Conservation (phyloP, 2,329 filamentous ascomycete species). For the Falciphora oryzae region DNA sequence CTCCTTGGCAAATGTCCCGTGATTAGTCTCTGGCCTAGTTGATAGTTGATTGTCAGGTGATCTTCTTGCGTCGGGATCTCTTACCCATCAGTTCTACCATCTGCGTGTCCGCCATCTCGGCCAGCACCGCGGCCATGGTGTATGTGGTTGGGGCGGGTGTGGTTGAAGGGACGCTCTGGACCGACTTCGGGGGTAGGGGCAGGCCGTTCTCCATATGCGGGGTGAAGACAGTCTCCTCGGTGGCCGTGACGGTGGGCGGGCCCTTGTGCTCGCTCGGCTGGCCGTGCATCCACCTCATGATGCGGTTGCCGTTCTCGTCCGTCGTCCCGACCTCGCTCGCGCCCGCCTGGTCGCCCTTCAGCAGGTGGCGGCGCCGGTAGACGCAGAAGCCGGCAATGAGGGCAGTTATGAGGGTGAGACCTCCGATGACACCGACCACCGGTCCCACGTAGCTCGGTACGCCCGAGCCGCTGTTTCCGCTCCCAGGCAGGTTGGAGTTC, state of each 20-base stretch:
- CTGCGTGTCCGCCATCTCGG: conserved; percentile 38
- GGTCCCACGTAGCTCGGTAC: conserved; percentile 55
- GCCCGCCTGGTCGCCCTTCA: conserved; percentile 29
- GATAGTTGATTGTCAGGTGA: neutral
- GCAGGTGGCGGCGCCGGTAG: conserved; percentile 42
- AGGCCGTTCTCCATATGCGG: conserved; percentile 34
- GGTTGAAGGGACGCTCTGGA: conserved; percentile 1
- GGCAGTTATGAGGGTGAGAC: conserved; percentile 49
- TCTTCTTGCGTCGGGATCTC: conserved; percentile 13
- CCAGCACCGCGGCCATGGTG: conserved; percentile 9
- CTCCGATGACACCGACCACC: conserved; percentile 56
- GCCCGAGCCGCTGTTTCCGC: conserved; percentile 26
- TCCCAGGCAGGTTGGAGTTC: conserved; percentile 17
- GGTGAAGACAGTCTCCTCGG: conserved; percentile 33
- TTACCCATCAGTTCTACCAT: conserved; percentile 44
- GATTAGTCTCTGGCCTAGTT: conserved; percentile 4
- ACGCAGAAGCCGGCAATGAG: conserved; percentile 46
- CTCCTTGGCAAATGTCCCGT: conserved; percentile 7
- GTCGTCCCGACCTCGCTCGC: conserved; percentile 32
- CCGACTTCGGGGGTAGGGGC: conserved; percentile 10
- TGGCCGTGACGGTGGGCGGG: conserved; percentile 38
- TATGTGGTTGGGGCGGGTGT: conserved; percentile 9
- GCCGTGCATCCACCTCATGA: conserved; percentile 47
- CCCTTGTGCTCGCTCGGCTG: conserved; percentile 28
- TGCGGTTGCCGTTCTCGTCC: conserved; percentile 39